Base-by-base conservation (phyloP, 345 rosid genomes). In the Fremontodendron californicum region DNA sequence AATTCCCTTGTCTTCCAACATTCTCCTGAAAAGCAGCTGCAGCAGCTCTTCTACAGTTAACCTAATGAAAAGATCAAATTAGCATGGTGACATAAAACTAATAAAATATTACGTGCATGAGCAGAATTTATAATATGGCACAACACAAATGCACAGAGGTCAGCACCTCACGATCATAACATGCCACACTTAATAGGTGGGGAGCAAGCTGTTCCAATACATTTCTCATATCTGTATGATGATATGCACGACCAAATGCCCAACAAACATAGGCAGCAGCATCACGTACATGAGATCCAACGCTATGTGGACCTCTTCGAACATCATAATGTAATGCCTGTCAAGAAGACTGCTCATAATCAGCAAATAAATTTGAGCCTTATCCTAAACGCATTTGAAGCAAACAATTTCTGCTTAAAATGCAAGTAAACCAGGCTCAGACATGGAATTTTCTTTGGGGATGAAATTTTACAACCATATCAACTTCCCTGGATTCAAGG, bases 21-120 rank as follows among this genome's bases (percentile, higher is more conserved):
- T 96, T 96, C 87, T 96, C 99, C 86, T 96, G 98, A 87, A 96
- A 96, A 78, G 99, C 98, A 66, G 99, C 97, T 7, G 99, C 97
- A 45, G 97, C 98, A 66, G 98, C 97, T 82, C 99, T 92, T 86
- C 99, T 89, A 88, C 99, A 93, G 85, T 96, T 96, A 67, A 96
- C 99, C 99, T 96, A 81, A 78, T 68, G 64, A 83, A 77, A 46
- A 45, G 37, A 37, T 23, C 45, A 73, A 77, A 74, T 81, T 75
- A 73, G 76, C 66, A 77, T 69, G 72, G 27, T 4, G 67, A 67
- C 40, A 63, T 37, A 33, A 54, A 55, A 77, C 21, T 27, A 60
- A 81, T 42, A 33, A 63, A 70, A 42, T 21, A 37, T 64, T 45
- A 46, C 2, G 9, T 25, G 63, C 21, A 61, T 42, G 21, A 71